These are phyloP conservation scores for Pestalotiopsis sp. DNA, from an alignment of 2,329 filamentous ascomycete genomes.

Conservation along the genomic window DNA sequence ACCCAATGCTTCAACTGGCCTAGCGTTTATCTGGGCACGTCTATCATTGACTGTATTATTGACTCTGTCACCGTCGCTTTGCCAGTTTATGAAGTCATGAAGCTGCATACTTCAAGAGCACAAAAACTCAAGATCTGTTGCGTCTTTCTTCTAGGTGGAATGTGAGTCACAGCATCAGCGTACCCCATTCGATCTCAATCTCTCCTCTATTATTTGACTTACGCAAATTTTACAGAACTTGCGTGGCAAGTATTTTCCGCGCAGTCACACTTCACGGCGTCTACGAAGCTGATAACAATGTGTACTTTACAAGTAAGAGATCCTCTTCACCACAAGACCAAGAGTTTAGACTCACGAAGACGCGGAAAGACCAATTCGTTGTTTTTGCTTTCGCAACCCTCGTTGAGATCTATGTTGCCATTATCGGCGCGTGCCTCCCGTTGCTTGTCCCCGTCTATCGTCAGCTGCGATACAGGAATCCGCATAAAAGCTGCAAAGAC, in stretches of 20 bases:
- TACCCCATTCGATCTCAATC: neutral
- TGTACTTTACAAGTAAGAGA: neutral
- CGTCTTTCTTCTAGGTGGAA: conserved; percentile 15
- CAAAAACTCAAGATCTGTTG: conserved; percentile 4
- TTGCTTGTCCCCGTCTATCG: conserved; percentile 20
- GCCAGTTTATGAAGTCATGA: conserved; percentile 11
- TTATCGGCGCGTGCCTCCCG: conserved; percentile 21
- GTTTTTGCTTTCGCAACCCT: conserved; percentile 8
- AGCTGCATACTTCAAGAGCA: neutral
- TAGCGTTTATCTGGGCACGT: conserved; percentile 13
- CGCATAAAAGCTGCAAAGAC: neutral
- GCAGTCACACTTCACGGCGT: neutral
- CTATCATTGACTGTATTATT: conserved; percentile 15
- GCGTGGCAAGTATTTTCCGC: conserved; percentile 9
- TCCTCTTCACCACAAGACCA: neutral
- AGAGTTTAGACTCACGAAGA: neutral
- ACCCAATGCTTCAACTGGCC: conserved; percentile 16
- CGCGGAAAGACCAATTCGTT: conserved; percentile 7
- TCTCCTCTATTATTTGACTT: neutral
- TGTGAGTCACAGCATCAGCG: neutral
- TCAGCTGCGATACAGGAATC: conserved; percentile 16
- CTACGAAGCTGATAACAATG: neutral
- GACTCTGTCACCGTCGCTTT: conserved; percentile 15
- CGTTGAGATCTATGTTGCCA: conserved; percentile 20
- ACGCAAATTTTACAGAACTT: conserved; percentile 1